Conservation (phyloP, 108 stramenopile species). For the Cyclotella sp. region DNA sequence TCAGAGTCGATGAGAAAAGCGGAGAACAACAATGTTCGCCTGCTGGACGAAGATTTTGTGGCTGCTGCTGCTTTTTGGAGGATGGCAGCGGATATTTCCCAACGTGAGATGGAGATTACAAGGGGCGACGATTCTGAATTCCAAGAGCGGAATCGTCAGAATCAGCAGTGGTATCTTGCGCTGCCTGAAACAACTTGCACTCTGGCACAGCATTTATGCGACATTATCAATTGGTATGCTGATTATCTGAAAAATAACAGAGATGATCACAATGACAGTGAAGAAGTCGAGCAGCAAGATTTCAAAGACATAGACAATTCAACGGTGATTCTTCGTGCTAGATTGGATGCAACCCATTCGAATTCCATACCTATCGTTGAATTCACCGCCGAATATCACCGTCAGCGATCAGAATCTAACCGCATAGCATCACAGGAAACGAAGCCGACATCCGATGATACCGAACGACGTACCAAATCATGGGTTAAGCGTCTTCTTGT, state of each 20-base stretch:
- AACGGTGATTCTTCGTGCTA: conserved; percentile 25
- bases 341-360: conserved; percentile 44
- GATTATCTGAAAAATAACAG: conserved; percentile 4
- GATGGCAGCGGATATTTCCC: conserved; percentile 46
- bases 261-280: not conserved
- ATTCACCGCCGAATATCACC: conserved; percentile 10
- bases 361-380: conserved; percentile 25
- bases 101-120: not conserved
- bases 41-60: conserved; percentile 46
- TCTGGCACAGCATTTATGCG: conserved; percentile 44
- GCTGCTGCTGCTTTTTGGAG: conserved; percentile 49
- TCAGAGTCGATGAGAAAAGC: not conserved
- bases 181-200: conserved; percentile 40
- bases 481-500: conserved; percentile 84
- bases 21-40: not conserved
- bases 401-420: not conserved
- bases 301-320: not conserved
- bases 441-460: conserved; percentile 30
- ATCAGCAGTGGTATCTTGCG: conserved; percentile 33
- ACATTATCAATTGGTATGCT: conserved; percentile 54
- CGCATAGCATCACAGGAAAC: too few species aligned
- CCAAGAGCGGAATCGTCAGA: not conserved
- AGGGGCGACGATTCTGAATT: not conserved
- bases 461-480: conserved; percentile 65
- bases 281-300: not conserved